Evolutionary conservation across 1,284 basidiomycete genomes (phyloP).

Genomic region (Sanghuangporus weigelae): DNA sequence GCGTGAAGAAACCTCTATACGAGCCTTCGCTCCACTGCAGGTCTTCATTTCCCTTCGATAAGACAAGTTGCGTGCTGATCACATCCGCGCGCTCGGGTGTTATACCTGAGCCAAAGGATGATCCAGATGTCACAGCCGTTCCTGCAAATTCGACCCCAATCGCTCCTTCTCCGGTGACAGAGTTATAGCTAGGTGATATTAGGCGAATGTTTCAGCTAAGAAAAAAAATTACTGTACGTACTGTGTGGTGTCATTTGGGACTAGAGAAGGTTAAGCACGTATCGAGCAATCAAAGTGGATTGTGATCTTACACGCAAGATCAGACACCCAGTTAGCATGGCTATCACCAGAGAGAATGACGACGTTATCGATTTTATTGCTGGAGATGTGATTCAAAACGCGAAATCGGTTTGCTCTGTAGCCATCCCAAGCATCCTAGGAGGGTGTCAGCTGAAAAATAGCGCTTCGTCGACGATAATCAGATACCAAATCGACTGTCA

Average conservation of each 20-base stretch:
- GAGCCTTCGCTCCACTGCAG: constrained; percentile 64
- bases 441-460: constrained; percentile 17
- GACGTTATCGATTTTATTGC: constrained; percentile 52
- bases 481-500: constrained; percentile 17
- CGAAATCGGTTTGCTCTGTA: constrained; percentile 54
- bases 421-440: constrained; percentile 59
- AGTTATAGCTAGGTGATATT: constrained; percentile 38
- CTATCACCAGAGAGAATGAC: constrained; percentile 60
- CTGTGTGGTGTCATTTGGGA: constrained; percentile 46
- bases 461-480: not conserved
- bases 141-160: constrained; percentile 66
- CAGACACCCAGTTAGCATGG: constrained; percentile 61
- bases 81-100: constrained; percentile 37
- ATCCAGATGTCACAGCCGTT: constrained; percentile 54
- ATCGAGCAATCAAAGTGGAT: not conserved
- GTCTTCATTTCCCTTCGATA: constrained; percentile 37
- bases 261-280: constrained; percentile 24
- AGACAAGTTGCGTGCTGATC: constrained; percentile 37
- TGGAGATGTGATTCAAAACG: constrained; percentile 50
- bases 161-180: constrained; percentile 46
- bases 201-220: not conserved
- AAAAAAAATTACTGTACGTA: constrained; percentile 22
- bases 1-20: constrained; percentile 58
- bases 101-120: constrained; percentile 44
- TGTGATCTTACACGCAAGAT: constrained; percentile 43